Evolutionary conservation across 1,284 basidiomycete species (phyloP).

Genomic region (Cryptococcus jaspeensis): DNA sequence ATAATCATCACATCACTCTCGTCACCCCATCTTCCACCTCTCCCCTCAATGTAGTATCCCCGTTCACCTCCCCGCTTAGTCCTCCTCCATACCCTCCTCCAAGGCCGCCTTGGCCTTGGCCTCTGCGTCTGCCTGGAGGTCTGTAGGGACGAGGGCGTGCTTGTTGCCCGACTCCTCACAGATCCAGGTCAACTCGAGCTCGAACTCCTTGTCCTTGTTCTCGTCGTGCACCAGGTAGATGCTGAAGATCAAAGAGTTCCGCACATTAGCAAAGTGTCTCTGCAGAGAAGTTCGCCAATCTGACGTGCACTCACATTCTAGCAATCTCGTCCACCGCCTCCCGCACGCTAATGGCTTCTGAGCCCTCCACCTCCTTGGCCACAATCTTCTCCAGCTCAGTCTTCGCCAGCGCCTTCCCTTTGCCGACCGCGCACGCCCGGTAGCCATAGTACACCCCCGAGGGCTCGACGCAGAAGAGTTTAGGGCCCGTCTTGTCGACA

Average conservation of each 20-base stretch:
- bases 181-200: conserved; percentile 97
- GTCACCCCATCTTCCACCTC: background rate
- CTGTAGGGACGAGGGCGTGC: conserved; percentile 80
- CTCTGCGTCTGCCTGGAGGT: conserved; percentile 82
- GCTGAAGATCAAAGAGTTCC: conserved; percentile 53
- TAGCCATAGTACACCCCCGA: conserved; percentile 93
- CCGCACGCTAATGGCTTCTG: conserved; percentile 56
- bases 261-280: too few species aligned
- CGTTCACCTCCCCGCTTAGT: conserved; percentile 25
- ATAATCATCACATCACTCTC: background rate
- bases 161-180: conserved; percentile 77
- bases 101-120: conserved; percentile 83
- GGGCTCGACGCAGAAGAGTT: conserved; percentile 89
- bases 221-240: conserved; percentile 98
- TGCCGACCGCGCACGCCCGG: conserved; percentile 90
- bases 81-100: conserved; percentile 78
- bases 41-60: too few species aligned
- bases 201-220: conserved; percentile 82
- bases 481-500: conserved; percentile 84
- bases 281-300: background rate
- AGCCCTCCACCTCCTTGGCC: conserved; percentile 25
- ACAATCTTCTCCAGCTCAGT: conserved; percentile 94
- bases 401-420: conserved; percentile 94
- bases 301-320: conserved; percentile 70
- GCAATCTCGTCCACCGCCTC: conserved; percentile 94